phyloP scores from a whole-genome alignment of 164 flowering plant genomes.

The Vitis rotundifolia region DNA sequence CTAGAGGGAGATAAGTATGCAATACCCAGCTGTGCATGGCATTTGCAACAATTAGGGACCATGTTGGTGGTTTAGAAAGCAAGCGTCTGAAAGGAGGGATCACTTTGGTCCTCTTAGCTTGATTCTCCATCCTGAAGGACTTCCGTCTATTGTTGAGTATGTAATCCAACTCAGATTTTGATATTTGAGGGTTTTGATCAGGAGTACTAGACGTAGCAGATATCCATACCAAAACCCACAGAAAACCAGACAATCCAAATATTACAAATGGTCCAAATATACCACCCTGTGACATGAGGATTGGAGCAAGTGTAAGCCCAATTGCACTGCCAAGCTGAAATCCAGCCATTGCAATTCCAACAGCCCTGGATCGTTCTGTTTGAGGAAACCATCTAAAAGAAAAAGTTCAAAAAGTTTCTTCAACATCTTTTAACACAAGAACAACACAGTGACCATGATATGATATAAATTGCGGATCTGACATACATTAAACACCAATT shows the following conservation, averaged over 20 bases:
- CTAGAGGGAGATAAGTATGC: not conserved
- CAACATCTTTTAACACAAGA: conserved; percentile 10
- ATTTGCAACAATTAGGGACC: conserved; percentile 90
- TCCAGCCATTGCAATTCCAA: conserved; percentile 95
- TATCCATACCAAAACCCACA: conserved; percentile 96
- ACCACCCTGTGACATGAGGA: conserved; percentile 91
- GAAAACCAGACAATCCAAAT: conserved; percentile 89
- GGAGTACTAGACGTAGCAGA: conserved; percentile 85
- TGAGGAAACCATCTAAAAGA: conserved; percentile 88
- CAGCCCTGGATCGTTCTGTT: conserved; percentile 89
- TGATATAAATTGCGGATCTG: not conserved
- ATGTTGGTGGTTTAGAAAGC: conserved; percentile 81
- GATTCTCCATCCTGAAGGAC: conserved; percentile 25
- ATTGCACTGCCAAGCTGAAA: conserved; percentile 87
- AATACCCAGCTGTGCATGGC: conserved; percentile 97
- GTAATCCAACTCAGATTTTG: conserved; percentile 71
- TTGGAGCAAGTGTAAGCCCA: conserved; percentile 91
- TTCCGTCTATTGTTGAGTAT: conserved; percentile 42
- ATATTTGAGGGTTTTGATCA: conserved; percentile 73
- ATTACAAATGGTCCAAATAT: conserved; percentile 95
- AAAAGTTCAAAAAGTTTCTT: conserved; percentile 21
- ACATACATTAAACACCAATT: not conserved
- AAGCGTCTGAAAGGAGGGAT: conserved; percentile 85
- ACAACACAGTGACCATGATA: not conserved
- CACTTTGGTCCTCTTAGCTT: conserved; percentile 31